phyloP scores from a whole-genome alignment of 768 basidiomycete species.

The Sporobolomyces roseus region DNA sequence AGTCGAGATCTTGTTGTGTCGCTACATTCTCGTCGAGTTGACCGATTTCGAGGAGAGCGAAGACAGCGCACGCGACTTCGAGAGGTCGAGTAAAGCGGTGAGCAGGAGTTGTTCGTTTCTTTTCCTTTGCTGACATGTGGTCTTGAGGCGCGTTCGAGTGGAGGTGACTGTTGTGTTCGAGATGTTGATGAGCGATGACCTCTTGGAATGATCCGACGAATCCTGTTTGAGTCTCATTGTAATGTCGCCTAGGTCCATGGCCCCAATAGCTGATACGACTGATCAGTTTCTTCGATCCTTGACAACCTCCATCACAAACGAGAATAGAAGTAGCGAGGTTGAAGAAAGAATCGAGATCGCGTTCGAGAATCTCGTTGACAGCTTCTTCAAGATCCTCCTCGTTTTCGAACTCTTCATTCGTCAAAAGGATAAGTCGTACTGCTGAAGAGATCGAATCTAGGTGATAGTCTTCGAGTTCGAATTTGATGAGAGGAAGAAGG shows the following conservation, averaged over 20 bases:
- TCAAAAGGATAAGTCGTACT: background rate
- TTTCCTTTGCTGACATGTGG: background rate
- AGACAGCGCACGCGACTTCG: background rate
- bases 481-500: background rate
- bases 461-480: slow-evolving; percentile 10
- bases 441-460: background rate
- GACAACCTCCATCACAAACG: background rate
- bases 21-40: background rate
- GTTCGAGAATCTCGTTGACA: background rate
- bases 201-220: slow-evolving; percentile 3
- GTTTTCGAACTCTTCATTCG: background rate
- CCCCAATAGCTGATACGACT: no score
- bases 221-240: background rate
- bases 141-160: no score
- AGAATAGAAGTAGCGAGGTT: slow-evolving; percentile 1
- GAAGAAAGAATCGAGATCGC: slow-evolving; percentile 20
- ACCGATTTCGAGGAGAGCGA: slow-evolving; percentile 1
- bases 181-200: slow-evolving; percentile 13
- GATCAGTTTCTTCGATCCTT: background rate
- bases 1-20: background rate
- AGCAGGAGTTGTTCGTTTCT: background rate
- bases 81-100: background rate
- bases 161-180: background rate
- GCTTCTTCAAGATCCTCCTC: slow-evolving; percentile 5
- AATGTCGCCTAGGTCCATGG: no score